Evolutionary conservation across 306 rosid genomes (phyloP).

Genomic region (Vachellia collinsii): DNA sequence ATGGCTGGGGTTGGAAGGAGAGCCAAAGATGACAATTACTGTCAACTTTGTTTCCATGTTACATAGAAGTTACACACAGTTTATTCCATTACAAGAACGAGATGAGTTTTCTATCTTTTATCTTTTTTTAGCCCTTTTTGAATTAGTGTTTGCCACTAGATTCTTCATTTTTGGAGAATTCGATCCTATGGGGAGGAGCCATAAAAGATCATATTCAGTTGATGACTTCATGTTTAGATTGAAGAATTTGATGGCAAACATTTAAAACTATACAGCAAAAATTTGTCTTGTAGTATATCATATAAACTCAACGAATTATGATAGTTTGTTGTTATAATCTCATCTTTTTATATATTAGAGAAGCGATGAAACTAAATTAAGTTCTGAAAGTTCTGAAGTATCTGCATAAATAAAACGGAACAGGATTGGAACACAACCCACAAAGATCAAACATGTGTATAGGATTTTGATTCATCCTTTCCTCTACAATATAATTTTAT

Average conservation of each 20-base stretch:
- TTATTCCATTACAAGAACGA: background rate
- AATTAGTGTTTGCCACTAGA: background rate
- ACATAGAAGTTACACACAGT: slow-evolving; percentile 35
- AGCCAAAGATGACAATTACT: slow-evolving; percentile 33
- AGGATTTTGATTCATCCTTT: background rate
- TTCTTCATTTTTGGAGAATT: background rate
- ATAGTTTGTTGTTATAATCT: background rate
- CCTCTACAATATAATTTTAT: slow-evolving; percentile 35
- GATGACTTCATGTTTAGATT: background rate
- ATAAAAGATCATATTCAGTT: background rate
- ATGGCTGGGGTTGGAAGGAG: slow-evolving; percentile 14
- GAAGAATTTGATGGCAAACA: background rate
- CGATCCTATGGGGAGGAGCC: background rate
- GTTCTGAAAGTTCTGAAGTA: background rate
- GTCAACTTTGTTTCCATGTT: slow-evolving; percentile 40
- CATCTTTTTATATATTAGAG: background rate
- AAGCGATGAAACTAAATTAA: background rate
- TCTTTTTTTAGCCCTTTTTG: background rate
- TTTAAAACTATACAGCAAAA: background rate
- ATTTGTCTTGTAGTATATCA: background rate
- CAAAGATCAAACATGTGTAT: background rate
- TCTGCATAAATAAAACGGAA: background rate
- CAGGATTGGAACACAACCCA: background rate
- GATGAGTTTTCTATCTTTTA: background rate
- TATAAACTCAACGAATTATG: too few relatives aligned